Evolutionary conservation across 148 eudicot genomes (phyloP).

Genomic region (Rhododendron henanense): DNA sequence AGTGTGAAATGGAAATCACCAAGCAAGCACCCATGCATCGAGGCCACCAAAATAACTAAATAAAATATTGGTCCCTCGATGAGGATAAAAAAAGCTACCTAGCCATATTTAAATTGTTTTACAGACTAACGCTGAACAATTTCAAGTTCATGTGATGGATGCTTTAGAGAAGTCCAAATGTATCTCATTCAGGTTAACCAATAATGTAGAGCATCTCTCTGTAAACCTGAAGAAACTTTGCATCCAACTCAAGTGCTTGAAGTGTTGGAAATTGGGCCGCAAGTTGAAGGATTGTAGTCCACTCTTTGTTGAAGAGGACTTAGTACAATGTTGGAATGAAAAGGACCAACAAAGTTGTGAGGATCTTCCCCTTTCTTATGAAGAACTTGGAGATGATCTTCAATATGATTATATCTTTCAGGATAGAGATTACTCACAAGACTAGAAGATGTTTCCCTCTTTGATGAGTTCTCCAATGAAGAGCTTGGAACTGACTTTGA

Average conservation of each 20-base stretch:
- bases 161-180: neutral
- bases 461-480: neutral
- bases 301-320: neutral
- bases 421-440: neutral
- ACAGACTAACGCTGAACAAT: neutral
- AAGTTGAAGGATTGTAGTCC: neutral
- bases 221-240: neutral
- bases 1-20: neutral
- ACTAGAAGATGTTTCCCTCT: neutral
- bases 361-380: neutral
- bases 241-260: neutral
- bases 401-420: neutral
- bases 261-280: neutral
- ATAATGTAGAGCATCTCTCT: neutral
- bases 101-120: neutral
- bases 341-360: neutral
- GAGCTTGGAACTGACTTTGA: neutral
- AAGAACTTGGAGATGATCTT: neutral
- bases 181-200: neutral
- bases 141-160: neutral
- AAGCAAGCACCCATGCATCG: neutral
- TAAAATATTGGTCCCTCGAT: neutral
- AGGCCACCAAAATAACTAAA: neutral
- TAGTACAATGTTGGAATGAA: neutral
- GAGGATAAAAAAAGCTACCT: neutral